These are phyloP conservation scores for Cenchrus fungigraminus DNA, from an alignment of 176 grass and related monocot species.

Conservation along the genomic window DNA sequence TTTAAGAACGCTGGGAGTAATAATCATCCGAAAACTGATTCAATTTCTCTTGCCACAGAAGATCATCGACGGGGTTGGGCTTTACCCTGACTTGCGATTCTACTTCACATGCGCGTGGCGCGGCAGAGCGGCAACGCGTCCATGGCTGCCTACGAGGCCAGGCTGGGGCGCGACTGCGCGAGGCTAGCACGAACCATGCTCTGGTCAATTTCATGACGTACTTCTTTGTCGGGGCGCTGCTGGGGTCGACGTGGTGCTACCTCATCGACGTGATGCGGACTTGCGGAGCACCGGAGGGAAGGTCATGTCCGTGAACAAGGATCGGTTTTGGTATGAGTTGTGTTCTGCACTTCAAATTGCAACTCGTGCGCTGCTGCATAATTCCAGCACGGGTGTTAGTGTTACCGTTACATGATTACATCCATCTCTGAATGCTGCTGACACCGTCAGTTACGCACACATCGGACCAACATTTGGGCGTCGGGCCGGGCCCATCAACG, in stretches of 20 bases:
- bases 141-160: slow-evolving; percentile 60
- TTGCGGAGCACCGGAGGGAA: slow-evolving; percentile 49
- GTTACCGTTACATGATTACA: too few relatives aligned
- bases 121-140: slow-evolving; percentile 46
- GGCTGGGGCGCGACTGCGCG: slow-evolving; percentile 39
- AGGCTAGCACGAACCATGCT: slow-evolving; percentile 58
- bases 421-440: too few relatives aligned
- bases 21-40: background rate
- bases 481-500: too few relatives aligned
- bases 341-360: too few relatives aligned
- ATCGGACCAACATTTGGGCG: too few relatives aligned
- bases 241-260: slow-evolving; percentile 74
- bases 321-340: slow-evolving; percentile 56
- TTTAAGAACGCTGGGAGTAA: too few relatives aligned
- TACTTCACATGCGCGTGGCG: slow-evolving; percentile 58
- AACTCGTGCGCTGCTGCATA: too few relatives aligned
- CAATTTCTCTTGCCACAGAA: slow-evolving; percentile 31
- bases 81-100: slow-evolving; percentile 59
- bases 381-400: too few relatives aligned
- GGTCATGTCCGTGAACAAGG: slow-evolving; percentile 75
- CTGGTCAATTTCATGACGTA: slow-evolving; percentile 71
- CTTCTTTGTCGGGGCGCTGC: slow-evolving; percentile 61
- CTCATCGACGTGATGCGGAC: slow-evolving; percentile 68
- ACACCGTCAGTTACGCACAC: too few relatives aligned
- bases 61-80: slow-evolving; percentile 47